These are phyloP conservation scores for Silene uniflora DNA, from an alignment of 148 eudicot species.

Conservation along the genomic window DNA sequence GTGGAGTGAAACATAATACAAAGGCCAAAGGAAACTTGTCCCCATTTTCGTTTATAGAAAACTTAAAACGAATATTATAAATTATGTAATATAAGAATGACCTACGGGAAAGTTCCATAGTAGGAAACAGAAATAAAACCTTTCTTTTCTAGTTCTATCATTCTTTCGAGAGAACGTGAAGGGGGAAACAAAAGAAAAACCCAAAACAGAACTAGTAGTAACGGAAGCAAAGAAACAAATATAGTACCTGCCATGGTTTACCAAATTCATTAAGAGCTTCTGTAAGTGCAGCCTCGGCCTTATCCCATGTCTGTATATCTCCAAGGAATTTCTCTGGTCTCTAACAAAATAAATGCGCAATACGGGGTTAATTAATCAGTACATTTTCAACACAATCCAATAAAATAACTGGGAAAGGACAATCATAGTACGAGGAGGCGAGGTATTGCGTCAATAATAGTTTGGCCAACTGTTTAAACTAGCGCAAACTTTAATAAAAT, in stretches of 20 bases:
- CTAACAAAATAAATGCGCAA: slow-evolving; percentile 25
- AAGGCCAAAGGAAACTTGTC: no score
- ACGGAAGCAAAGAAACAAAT: not conserved
- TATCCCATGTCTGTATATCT: slow-evolving; percentile 76
- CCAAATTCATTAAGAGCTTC: slow-evolving; percentile 92
- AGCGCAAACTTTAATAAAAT: not conserved
- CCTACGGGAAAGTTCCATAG: not conserved
- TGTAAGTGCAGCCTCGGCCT: slow-evolving; percentile 83
- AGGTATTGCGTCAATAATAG: not conserved
- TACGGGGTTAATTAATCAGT: not conserved
- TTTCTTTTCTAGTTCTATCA: not conserved
- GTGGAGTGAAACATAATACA: no score
- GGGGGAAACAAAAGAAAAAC: not conserved
- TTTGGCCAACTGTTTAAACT: not conserved
- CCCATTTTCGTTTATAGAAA: no score
- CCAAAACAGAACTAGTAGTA: not conserved
- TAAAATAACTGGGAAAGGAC: not conserved
- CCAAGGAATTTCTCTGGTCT: slow-evolving; percentile 98
- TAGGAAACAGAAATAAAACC: not conserved
- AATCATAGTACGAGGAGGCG: not conserved
- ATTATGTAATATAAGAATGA: not conserved
- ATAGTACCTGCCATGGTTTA: slow-evolving; percentile 82
- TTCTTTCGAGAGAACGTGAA: not conserved
- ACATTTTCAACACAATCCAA: not conserved
- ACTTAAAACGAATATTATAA: no score